Percentiles rank a stretch among this genome's conserved stretches.
Evolutionary conservation across 768 basidiomycete species (phyloP).

Genomic region (Tricholoma sp.): DNA sequence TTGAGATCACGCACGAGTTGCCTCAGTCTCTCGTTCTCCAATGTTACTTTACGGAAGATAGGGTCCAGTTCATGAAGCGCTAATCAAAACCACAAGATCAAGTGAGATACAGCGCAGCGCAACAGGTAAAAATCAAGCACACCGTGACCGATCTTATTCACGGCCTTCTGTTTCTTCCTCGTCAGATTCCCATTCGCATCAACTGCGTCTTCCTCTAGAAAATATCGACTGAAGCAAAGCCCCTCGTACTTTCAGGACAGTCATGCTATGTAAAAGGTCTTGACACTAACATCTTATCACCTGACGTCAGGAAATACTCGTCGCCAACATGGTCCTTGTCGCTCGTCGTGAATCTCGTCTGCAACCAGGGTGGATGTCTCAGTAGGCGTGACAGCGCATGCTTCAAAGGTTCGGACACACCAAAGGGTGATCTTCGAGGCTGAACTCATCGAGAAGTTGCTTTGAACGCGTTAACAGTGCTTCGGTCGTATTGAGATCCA

Average conservation of each 20-base stretch:
- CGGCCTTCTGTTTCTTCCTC: slow-evolving; percentile 65
- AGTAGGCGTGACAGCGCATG: background rate
- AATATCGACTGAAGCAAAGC: slow-evolving; percentile 57
- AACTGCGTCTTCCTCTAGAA: slow-evolving; percentile 88
- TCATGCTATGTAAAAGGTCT: background rate
- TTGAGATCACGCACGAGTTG: slow-evolving; percentile 69
- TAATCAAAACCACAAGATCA: slow-evolving; percentile 21
- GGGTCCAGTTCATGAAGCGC: slow-evolving; percentile 85
- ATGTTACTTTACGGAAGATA: slow-evolving; percentile 69
- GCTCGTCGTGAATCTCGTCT: slow-evolving; percentile 90
- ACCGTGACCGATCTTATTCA: slow-evolving; percentile 97
- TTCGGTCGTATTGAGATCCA: slow-evolving; percentile 49
- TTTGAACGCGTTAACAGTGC: slow-evolving; percentile 67
- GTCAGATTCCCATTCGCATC: slow-evolving; percentile 63
- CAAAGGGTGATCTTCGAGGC: slow-evolving; percentile 71
- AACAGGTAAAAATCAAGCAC: slow-evolving; percentile 8
- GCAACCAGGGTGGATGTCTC: background rate
- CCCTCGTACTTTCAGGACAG: background rate
- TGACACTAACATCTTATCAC: slow-evolving; percentile 73
- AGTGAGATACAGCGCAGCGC: background rate
- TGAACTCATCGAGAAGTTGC: slow-evolving; percentile 74
- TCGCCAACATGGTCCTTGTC: slow-evolving; percentile 81
- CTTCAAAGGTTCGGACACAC: slow-evolving; percentile 34
- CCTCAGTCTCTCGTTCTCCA: slow-evolving; percentile 71
- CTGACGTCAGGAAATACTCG: slow-evolving; percentile 87